Evolutionary conservation across 371 early-diverging fungal species (phyloP).

Genomic region (Batkoa obscura): DNA sequence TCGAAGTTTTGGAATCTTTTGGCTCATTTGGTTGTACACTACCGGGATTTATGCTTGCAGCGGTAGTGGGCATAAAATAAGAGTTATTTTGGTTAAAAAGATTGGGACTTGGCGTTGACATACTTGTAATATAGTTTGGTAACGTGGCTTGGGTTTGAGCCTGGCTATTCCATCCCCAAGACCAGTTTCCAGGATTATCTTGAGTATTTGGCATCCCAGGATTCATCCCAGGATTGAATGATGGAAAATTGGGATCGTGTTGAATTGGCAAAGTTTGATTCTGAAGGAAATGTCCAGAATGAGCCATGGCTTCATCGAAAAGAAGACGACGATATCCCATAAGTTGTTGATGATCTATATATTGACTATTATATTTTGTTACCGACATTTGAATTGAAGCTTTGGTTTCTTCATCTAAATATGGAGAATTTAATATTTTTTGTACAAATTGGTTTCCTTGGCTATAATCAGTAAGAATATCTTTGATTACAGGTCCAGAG

Average conservation of each 20-base stretch:
- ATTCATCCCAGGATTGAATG: too few relatives aligned
- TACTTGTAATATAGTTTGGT: too few relatives aligned
- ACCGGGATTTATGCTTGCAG: too few relatives aligned
- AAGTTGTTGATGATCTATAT: not conserved
- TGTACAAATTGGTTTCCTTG: constrained; percentile 69
- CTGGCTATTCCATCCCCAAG: too few relatives aligned
- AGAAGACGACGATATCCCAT: not conserved
- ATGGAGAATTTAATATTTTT: constrained; percentile 61
- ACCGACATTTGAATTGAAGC: not conserved
- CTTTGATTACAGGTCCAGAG: constrained; percentile 28
- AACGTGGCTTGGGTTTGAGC: too few relatives aligned
- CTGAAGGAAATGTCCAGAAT: not conserved
- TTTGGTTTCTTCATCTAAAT: constrained; percentile 21
- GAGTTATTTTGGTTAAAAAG: too few relatives aligned
- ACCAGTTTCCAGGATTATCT: too few relatives aligned
- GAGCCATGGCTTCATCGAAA: not conserved
- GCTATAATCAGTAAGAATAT: constrained; percentile 55
- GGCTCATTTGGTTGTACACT: too few relatives aligned
- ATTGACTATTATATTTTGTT: not conserved
- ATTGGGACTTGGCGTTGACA: too few relatives aligned
- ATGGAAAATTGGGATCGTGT: not conserved
- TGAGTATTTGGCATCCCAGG: not conserved
- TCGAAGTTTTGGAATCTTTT: too few relatives aligned
- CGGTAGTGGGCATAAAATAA: too few relatives aligned
- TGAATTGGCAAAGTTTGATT: not conserved